Conservation (phyloP, 345 rosid species). For the Erodium maritimum region DNA sequence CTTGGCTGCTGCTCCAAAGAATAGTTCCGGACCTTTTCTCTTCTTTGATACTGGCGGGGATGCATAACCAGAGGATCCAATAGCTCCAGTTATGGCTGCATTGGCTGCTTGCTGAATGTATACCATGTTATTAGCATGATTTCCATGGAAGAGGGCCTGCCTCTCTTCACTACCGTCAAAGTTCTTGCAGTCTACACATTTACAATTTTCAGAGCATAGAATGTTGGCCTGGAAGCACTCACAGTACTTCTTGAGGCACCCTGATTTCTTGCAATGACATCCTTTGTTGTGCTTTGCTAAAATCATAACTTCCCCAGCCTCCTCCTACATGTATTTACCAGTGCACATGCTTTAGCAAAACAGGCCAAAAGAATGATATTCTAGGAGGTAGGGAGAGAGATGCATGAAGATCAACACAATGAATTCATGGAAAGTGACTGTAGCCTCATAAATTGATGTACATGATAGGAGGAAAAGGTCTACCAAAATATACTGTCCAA, state of each 20-base stretch:
- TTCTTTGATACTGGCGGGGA: conserved; percentile 62
- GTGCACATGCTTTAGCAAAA: neutral
- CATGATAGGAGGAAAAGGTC: too few relatives aligned
- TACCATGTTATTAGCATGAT: conserved; percentile 69
- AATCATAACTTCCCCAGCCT: conserved; percentile 52
- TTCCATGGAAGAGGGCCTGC: conserved; percentile 86
- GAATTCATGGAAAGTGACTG: too few relatives aligned
- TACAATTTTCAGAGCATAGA: conserved; percentile 93
- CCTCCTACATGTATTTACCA: conserved; percentile 44
- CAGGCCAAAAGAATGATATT: neutral
- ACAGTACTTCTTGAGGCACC: conserved; percentile 96
- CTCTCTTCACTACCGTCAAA: conserved; percentile 98
- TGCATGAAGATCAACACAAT: too few relatives aligned
- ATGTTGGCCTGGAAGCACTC: conserved; percentile 98
- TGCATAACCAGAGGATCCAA: conserved; percentile 87
- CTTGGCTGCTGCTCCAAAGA: conserved; percentile 50
- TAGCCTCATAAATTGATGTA: too few relatives aligned
- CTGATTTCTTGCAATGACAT: conserved; percentile 97
- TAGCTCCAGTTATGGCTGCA: conserved; percentile 97
- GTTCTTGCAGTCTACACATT: conserved; percentile 95
- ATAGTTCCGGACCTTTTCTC: conserved; percentile 74
- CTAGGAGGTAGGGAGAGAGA: too few relatives aligned
- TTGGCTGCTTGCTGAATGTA: conserved; percentile 97
- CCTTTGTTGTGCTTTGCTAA: conserved; percentile 96
- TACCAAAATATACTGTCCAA: too few relatives aligned